A percentile compares a stretch with the other conserved stretches of the same genome.
These are phyloP conservation scores for Plectosphaerella cucumerina DNA, from an alignment of 2,329 filamentous ascomycete genomes.

Conservation along the genomic window DNA sequence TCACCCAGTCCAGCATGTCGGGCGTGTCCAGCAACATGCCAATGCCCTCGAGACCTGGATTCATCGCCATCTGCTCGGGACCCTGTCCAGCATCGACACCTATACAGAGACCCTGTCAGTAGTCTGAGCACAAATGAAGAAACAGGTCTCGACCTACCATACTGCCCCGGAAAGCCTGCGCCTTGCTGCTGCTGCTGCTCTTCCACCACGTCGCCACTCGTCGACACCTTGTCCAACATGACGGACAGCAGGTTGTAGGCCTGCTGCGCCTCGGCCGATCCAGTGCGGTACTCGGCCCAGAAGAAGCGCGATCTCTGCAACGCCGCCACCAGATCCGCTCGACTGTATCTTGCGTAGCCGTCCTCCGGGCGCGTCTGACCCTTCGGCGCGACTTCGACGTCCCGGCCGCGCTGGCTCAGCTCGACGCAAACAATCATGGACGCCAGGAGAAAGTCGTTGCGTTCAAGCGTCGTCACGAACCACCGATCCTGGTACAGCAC, in stretches of 20 bases:
- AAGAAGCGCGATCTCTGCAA: not conserved
- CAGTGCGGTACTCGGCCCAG: not conserved
- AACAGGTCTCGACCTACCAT: not conserved
- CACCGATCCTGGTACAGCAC: slow-evolving; percentile 33
- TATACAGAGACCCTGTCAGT: too few species aligned
- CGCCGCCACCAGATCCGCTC: not conserved
- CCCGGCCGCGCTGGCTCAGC: not conserved
- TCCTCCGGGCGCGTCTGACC: not conserved
- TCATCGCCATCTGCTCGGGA: not conserved
- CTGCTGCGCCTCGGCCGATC: slow-evolving; percentile 16
- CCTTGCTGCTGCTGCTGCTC: not conserved
- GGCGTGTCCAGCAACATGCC: not conserved
- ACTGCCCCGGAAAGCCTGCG: not conserved
- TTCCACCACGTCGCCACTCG: not conserved
- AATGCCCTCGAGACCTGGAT: not conserved
- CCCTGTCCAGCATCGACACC: not conserved
- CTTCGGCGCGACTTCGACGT: not conserved
- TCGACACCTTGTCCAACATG: slow-evolving; percentile 12
- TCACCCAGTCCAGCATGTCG: not conserved
- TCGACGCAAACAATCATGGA: slow-evolving; percentile 42
- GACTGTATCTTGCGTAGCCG: not conserved
- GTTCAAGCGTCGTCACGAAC: slow-evolving; percentile 36
- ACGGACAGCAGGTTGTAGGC: slow-evolving; percentile 23
- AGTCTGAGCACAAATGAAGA: too few species aligned
- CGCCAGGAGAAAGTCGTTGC: slow-evolving; percentile 42